Base-by-base conservation (phyloP, 202 grass and related monocot species). In the Bolboschoenoplectus hybrid region DNA sequence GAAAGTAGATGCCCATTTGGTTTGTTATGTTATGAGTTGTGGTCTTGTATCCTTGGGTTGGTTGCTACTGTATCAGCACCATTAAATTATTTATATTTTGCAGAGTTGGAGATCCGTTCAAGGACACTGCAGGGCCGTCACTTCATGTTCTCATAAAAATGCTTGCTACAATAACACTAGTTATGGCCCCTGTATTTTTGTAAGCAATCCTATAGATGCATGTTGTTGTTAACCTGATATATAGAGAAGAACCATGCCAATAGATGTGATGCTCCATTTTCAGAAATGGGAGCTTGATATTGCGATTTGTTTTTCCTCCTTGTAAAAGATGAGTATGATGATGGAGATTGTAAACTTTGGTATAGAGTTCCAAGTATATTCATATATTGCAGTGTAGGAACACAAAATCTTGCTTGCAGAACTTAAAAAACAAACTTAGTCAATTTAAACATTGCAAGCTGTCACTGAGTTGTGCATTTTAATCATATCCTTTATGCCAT, bases 101-200 rank as follows among this genome's bases (percentile, higher is more conserved):
- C 90, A 99, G 97, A 78, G 97, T 99, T 90, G 97, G 97, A 84
- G 97, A 99, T 85, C 97, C 97, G 38, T 99, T 99, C 60, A 99
- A 99, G 87, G 97, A 99, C 85, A 97, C 97, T 0, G 97, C 97
- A 0, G 97, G 97, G 2, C 97, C 97, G 52, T 99, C 97, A 0
- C 40, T 97, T 49, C 97, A 99, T 85, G 97, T 99, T 90, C 91
- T 99, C 45, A 99, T 99, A 13, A 99, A 99, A 92, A 99, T 99
- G 97, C 97, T 97, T 9, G 93, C 97, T 2, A 97, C 97, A 36
- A 99, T 99, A 78, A 99, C 97, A 43, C 70, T 99, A 82, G 97
- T 99, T 79, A 99, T 99, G 97, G 97, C 93, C 17, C 97, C 97
- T 1, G 90, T 99, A 81, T 99, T 99, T 84, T 97, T 99, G 86